Base-by-base conservation (phyloP, 768 basidiomycete genomes). In the Termitomyces sp. region DNA sequence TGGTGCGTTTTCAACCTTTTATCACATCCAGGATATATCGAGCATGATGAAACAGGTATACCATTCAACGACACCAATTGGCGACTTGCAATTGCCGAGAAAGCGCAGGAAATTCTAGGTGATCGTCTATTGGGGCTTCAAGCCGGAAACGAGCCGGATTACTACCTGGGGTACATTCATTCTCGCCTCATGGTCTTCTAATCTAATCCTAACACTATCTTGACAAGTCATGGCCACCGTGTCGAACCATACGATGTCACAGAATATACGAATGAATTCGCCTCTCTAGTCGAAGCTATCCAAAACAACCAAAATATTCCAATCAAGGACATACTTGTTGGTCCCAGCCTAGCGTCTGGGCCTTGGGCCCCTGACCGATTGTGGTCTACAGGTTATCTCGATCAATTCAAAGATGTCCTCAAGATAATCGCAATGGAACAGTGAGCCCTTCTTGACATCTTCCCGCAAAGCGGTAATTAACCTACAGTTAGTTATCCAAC, bases 111-210 rank as follows among this genome's bases (percentile, higher is more conserved):
- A 12, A 84, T 89, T 54, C 73, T 92, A 2, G 89, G 89, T 1
- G 70, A 78, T 42, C 75, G 80, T 58, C 70, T 91, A 16, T 65
- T 85, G 12, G 89, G 85, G 0, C 68, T 88, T 13, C 85, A 89
- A 65, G 79, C 82, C 1, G 88, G 84, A 6, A 90, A 91, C 63
- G 89, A 91, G 66, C 89, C 89, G 12, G 89, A 93, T 73, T 77
- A 89, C 57, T 91, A 85, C 60, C 70, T 74, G 11, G 53, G 66
- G 66, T 75, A 69, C 13, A 68, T 51, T 7, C 31, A 9, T 13
- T 15, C 23, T 16, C 32, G 25, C 54, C 27, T 56, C 1, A 66
- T 56, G 22, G 7, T 15, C 13, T 25, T 11, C 38, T 11, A 12
- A 33, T 11, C 38, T 11, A 12, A 33, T 2, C 45, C 11, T 27